phyloP scores from a whole-genome alignment of 345 rosid genomes.

The Linum tenue region DNA sequence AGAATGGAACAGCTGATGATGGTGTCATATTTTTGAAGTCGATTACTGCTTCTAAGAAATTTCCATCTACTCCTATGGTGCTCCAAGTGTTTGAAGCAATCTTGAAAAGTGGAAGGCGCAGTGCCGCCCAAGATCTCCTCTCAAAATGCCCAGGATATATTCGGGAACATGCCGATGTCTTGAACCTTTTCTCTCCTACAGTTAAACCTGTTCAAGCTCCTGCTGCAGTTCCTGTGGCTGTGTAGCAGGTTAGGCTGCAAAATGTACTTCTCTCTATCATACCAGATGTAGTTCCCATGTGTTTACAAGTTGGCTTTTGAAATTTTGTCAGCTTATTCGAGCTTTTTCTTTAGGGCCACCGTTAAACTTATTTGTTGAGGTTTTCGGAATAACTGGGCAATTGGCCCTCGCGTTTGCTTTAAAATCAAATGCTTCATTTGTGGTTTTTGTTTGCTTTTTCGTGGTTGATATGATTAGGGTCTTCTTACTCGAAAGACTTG shows the following conservation, averaged over 20 bases:
- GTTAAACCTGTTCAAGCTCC: constrained; percentile 4
- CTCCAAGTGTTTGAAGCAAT: constrained; percentile 51
- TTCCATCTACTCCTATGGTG: constrained; percentile 61
- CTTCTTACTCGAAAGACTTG: no score
- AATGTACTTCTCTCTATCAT: constrained; percentile 1
- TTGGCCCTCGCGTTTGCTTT: no score
- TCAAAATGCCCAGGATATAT: constrained; percentile 51
- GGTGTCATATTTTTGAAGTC: constrained; percentile 55
- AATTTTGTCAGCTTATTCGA: no score
- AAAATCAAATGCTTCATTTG: no score
- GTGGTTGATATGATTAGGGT: no score
- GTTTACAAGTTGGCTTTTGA: no score
- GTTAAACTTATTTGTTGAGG: no score
- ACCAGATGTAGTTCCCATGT: no score
- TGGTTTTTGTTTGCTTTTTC: no score
- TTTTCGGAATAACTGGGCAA: no score
- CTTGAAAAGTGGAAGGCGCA: constrained; percentile 52
- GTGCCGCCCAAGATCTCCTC: constrained; percentile 67
- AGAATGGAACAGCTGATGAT: constrained; percentile 51
- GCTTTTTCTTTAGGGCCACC: no score
- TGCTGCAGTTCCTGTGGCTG: background rate
- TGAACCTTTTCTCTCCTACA: constrained; percentile 49
- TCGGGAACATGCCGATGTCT: constrained; percentile 70
- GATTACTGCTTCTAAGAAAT: constrained; percentile 47
- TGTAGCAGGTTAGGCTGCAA: background rate